Percentiles rank a stretch among this genome's conserved stretches.
These are phyloP conservation scores for Trichoderma endophyticum DNA, from an alignment of 2,329 filamentous ascomycete species.

Conservation along the genomic window DNA sequence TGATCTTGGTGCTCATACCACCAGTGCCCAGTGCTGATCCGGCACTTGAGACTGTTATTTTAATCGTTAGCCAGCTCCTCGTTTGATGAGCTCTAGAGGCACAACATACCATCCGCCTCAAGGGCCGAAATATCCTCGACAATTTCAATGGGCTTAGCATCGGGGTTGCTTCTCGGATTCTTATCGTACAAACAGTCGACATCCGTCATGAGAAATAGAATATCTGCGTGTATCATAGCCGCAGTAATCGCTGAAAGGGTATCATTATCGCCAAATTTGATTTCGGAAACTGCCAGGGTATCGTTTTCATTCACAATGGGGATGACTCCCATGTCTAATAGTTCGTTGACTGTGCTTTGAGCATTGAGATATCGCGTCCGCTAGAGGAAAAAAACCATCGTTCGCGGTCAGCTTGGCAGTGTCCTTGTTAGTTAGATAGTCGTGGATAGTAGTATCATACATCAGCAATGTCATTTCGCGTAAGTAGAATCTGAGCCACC, in stretches of 20 bases:
- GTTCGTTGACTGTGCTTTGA: constrained; percentile 87
- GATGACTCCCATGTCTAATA: constrained; percentile 92
- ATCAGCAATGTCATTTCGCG: constrained; percentile 93
- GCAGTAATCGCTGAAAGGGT: constrained; percentile 95
- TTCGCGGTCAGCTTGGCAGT: background rate
- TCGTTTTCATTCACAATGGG: constrained; percentile 99
- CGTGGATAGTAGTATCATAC: constrained; percentile 45
- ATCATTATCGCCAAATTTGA: constrained; percentile 99
- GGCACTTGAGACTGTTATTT: constrained; percentile 68
- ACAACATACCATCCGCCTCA: constrained; percentile 67
- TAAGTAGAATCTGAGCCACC: constrained; percentile 90
- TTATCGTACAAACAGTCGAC: constrained; percentile 97
- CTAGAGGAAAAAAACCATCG: background rate
- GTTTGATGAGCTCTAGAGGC: background rate
- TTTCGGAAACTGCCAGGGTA: constrained; percentile 92
- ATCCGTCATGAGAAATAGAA: constrained; percentile 97
- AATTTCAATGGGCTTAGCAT: constrained; percentile 86
- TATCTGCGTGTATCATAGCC: constrained; percentile 94
- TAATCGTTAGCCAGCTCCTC: constrained; percentile 20
- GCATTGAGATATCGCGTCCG: constrained; percentile 81
- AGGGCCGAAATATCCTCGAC: constrained; percentile 84
- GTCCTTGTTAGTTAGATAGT: no score
- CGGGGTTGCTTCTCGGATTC: constrained; percentile 80
- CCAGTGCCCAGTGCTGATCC: constrained; percentile 89
- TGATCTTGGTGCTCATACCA: constrained; percentile 97